phyloP scores from a whole-genome alignment of 2,329 filamentous ascomycete genomes.

The Pseudocercospora vitis region DNA sequence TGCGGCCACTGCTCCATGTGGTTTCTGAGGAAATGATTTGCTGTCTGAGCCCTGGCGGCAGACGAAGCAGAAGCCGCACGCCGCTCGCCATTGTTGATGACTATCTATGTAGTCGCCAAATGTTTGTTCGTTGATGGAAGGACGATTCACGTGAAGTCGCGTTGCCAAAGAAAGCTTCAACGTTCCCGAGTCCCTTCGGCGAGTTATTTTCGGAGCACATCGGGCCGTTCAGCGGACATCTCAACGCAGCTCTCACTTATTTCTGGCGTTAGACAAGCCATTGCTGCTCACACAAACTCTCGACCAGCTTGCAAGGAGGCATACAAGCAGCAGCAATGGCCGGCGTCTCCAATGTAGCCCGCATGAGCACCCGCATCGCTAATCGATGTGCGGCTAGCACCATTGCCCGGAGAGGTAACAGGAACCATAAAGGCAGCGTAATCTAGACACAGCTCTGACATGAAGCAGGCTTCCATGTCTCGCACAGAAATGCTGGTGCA shows the following conservation, averaged over 20 bases:
- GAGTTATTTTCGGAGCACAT: conserved; percentile 7
- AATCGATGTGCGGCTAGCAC: conserved; percentile 31
- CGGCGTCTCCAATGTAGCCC: conserved; percentile 31
- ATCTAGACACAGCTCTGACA: conserved; percentile 13
- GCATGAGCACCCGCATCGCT: conserved; percentile 33
- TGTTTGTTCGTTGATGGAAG: conserved; percentile 7
- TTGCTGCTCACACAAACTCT: conserved; percentile 16
- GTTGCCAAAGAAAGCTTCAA: conserved; percentile 1
- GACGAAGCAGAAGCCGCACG: conserved; percentile 23
- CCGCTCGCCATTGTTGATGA: conserved; percentile 17
- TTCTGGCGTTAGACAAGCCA: conserved; percentile 9
- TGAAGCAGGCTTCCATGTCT: conserved; percentile 30
- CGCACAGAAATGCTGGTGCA: conserved; percentile 58
- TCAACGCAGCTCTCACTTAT: conserved; percentile 11
- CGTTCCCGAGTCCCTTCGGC: too few relatives aligned
- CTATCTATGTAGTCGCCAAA: too few relatives aligned
- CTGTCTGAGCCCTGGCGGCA: conserved; percentile 25
- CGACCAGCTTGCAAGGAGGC: not conserved
- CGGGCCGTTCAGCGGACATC: conserved; percentile 16
- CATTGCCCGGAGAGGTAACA: conserved; percentile 31
- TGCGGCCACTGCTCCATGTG: not conserved
- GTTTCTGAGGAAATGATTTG: conserved; percentile 18
- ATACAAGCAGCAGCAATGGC: conserved; percentile 30
- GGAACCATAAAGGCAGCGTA: not conserved
- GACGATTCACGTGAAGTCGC: conserved; percentile 19